Conservation (phyloP, 2,329 filamentous ascomycete species). For the Arachnopeziza araneosa region DNA sequence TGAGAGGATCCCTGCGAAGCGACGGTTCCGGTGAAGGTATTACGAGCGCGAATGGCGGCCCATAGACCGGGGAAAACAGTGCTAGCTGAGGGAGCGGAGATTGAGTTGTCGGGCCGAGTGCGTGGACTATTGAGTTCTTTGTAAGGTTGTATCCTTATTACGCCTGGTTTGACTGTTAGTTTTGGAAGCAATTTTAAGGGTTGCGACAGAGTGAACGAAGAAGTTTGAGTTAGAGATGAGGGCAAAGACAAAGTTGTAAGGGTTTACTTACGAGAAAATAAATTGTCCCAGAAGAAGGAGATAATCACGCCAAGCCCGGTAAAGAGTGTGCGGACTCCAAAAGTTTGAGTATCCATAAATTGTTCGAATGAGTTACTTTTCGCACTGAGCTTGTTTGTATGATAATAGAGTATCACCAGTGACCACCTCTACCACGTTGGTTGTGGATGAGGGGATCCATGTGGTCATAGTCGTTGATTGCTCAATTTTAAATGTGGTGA, state of each 20-base stretch:
- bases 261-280: neutral
- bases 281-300: constrained; percentile 2
- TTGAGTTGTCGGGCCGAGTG: neutral
- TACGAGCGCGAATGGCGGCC: neutral
- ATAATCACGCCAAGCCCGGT: neutral
- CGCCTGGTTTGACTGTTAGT: neutral
- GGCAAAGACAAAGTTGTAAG: too few species aligned
- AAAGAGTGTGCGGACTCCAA: constrained; percentile 1
- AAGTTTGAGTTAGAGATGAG: too few species aligned
- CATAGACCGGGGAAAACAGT: neutral
- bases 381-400: neutral
- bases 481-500: neutral
- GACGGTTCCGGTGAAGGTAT: neutral
- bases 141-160: neutral
- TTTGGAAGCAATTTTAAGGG: neutral
- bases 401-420: neutral
- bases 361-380: neutral
- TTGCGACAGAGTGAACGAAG: neutral
- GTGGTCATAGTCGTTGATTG: neutral
- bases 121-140: neutral
- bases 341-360: constrained; percentile 1
- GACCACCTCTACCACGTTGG: neutral
- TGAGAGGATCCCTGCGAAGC: neutral
- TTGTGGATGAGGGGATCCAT: neutral
- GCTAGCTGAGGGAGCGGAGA: neutral